Evolutionary conservation across 352 stramenopile species (phyloP).

Genomic region (Aphanomyces cochlioides): DNA sequence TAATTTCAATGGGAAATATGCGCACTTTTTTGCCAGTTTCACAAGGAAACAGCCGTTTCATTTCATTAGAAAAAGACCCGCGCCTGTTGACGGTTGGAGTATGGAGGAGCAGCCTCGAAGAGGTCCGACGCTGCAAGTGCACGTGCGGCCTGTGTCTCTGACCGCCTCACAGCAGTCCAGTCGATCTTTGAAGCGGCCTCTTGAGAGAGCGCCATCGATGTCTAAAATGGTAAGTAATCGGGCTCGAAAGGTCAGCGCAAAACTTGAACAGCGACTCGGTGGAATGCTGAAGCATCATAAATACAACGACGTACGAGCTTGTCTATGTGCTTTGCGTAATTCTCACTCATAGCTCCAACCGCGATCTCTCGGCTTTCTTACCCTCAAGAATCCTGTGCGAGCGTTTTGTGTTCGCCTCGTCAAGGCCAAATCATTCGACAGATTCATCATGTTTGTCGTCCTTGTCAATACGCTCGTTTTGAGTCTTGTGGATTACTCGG

Average conservation of each 20-base stretch:
- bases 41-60: no score
- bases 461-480: conserved; percentile 83
- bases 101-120: no score
- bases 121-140: not conserved
- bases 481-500: conserved; percentile 75
- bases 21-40: no score
- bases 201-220: not conserved
- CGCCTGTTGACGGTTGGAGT: no score
- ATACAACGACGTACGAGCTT: conserved; percentile 17
- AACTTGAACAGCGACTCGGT: not conserved
- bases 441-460: conserved; percentile 80
- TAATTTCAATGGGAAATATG: no score
- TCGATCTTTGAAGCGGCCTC: not conserved
- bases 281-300: not conserved
- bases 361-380: conserved; percentile 33
- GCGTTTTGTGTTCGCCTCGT: conserved; percentile 47
- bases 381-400: conserved; percentile 46
- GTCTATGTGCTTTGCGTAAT: not conserved
- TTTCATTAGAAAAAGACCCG: no score
- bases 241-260: not conserved
- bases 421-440: conserved; percentile 64
- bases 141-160: not conserved
- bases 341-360: conserved; percentile 3
- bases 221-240: not conserved
- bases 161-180: not conserved